Base-by-base conservation (phyloP, 2,329 filamentous ascomycete species). In the Xylaria arbuscula region DNA sequence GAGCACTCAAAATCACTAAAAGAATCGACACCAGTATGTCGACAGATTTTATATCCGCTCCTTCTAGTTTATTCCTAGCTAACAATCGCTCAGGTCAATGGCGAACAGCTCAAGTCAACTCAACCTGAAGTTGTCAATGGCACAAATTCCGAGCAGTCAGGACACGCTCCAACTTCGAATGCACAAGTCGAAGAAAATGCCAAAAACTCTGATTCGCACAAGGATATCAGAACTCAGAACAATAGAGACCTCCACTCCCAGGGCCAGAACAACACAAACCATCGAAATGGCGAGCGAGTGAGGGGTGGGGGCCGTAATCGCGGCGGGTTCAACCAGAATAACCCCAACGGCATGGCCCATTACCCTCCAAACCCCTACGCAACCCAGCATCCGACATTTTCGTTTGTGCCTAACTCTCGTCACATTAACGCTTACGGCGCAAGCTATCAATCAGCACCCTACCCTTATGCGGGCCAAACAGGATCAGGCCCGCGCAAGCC, bases 291-390 rank as follows among this genome's bases (percentile, higher is more conserved):
- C 38, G 80, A 80, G 69, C 81, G 80, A 66, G 72, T 78, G 50
- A 82, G 85, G 67, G 85, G 85, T 62, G 81, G 81, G 22, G 80
- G 84, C 66, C 82, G 83, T 51, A 81, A 81, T 50, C 80, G 85
- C 60, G 83, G 80, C 66, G 77, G 76, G 22, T 80, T 81, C 54
- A 70, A 70, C 42, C 65, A 68, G 24, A 69, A 62, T 47, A 70
- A 70, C n/a, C 2, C 74, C 32, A 78, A 77, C 28, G 74, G 77
- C 51, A 59, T 73, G 19, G 42, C 71, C 28, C 77, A 76, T 56
- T 74, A 78, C 55, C 9, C 71, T 3, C 75, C 74, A 48, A 58
- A 70, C 28, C 57, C 72, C 17, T 77, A 72, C 42, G 24, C 64
- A 5, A 63, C 71, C 34, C 67, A 70, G 28, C 40, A 71, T 48